These are phyloP conservation scores for Russula abietina DNA, from an alignment of 768 basidiomycete genomes.

Conservation along the genomic window DNA sequence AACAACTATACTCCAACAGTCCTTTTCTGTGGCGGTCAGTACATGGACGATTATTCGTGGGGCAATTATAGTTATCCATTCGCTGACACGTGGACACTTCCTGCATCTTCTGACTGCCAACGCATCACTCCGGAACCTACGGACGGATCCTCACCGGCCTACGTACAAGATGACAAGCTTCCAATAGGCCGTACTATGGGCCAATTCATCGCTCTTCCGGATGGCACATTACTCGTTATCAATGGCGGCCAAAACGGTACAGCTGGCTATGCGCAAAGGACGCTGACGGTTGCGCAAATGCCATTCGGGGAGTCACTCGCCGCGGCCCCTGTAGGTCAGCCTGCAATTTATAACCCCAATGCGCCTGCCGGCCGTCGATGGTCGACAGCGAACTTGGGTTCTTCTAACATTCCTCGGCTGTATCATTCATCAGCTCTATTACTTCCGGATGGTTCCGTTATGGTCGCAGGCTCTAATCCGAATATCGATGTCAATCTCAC, in stretches of 20 bases:
- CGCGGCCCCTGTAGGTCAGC: constrained; percentile 68
- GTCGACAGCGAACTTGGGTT: constrained; percentile 58
- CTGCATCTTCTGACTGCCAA: constrained; percentile 68
- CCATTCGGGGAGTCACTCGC: constrained; percentile 70
- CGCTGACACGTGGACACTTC: constrained; percentile 67
- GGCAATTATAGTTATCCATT: constrained; percentile 72
- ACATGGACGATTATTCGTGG: constrained; percentile 66
- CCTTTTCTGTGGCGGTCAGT: constrained; percentile 85
- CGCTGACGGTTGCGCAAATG: constrained; percentile 39
- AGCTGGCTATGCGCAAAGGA: constrained; percentile 68
- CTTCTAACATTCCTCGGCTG: constrained; percentile 66
- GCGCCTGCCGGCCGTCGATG: constrained; percentile 65
- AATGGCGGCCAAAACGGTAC: constrained; percentile 86
- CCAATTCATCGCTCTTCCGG: constrained; percentile 79
- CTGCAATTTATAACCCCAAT: constrained; percentile 80
- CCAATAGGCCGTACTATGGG: constrained; percentile 81
- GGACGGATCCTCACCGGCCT: constrained; percentile 54
- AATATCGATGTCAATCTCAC: constrained; percentile 71
- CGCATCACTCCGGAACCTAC: constrained; percentile 80
- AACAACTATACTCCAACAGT: constrained; percentile 85
- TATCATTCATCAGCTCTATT: constrained; percentile 93
- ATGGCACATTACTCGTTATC: constrained; percentile 69
- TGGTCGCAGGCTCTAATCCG: constrained; percentile 91
- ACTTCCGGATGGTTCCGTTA: constrained; percentile 77
- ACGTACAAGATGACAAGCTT: constrained; percentile 71